These are phyloP conservation scores for Thielaviopsis musarum DNA, from an alignment of 2,329 filamentous ascomycete genomes.

Conservation along the genomic window DNA sequence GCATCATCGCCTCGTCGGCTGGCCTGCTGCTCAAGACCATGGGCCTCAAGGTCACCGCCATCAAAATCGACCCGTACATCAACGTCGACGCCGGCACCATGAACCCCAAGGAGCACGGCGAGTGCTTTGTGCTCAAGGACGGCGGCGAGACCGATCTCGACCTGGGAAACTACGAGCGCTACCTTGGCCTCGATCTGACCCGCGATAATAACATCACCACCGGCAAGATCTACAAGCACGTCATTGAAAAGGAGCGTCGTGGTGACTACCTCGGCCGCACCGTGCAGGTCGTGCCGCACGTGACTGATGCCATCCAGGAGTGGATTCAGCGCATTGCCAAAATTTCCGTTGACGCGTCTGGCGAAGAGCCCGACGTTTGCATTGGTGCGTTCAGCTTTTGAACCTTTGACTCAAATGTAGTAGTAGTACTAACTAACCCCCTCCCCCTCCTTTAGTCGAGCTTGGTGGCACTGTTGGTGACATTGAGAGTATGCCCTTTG, in stretches of 20 bases:
- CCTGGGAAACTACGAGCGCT: constrained; percentile 38
- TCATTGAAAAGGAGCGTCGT: constrained; percentile 53
- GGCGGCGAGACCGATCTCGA: constrained; percentile 48
- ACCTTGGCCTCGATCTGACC: constrained; percentile 53
- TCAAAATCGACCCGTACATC: constrained; percentile 35
- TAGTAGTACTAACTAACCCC: constrained; percentile 16
- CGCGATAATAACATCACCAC: constrained; percentile 93
- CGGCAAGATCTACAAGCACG: constrained; percentile 84
- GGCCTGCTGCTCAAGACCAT: constrained; percentile 52
- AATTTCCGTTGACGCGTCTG: constrained; percentile 73
- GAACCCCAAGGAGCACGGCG: constrained; percentile 46
- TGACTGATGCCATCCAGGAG: constrained; percentile 81
- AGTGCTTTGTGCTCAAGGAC: constrained; percentile 76
- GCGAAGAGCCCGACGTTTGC: constrained; percentile 74
- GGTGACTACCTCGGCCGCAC: constrained; percentile 76
- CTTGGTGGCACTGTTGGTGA: constrained; percentile 51
- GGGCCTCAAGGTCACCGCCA: constrained; percentile 50
- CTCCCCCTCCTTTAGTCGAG: constrained; percentile 17
- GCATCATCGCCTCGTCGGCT: constrained; percentile 42
- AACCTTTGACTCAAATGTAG: too few relatives aligned
- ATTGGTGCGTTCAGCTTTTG: constrained; percentile 46
- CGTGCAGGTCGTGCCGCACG: constrained; percentile 80
- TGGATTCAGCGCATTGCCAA: constrained; percentile 79
- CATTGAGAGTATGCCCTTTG: constrained; percentile 74
- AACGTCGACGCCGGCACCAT: constrained; percentile 23